Conservation (phyloP, 139 green algal genomes). For the Chlamydomonas sp. region DNA sequence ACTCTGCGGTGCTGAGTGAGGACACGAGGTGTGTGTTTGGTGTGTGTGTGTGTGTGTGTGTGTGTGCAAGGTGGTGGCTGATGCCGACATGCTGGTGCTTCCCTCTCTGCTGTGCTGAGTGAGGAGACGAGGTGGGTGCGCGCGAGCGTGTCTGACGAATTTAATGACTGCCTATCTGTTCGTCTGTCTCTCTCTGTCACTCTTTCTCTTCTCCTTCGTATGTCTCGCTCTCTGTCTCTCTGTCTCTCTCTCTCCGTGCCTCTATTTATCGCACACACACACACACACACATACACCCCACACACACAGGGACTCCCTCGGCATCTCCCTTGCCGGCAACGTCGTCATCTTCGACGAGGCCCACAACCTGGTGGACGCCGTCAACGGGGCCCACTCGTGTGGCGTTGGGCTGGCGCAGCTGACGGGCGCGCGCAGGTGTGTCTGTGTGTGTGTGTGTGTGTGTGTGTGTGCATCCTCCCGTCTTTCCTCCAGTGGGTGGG, state of each 20-base stretch:
- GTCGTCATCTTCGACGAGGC: constrained; percentile 95
- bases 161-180: constrained; percentile 76
- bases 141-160: not conserved
- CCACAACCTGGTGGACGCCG: constrained; percentile 87
- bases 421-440: constrained; percentile 5
- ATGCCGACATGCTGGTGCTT: constrained; percentile 82
- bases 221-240: too few species aligned
- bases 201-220: too few species aligned
- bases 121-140: not conserved
- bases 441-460: too few species aligned
- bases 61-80: constrained; percentile 29
- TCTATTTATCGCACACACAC: too few species aligned
- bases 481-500: too few species aligned
- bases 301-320: constrained; percentile 13
- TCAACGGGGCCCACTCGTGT: constrained; percentile 64
- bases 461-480: too few species aligned
- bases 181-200: constrained; percentile 71
- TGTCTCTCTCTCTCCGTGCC: too few species aligned
- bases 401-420: constrained; percentile 37
- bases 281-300: too few species aligned
- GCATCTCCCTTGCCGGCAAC: constrained; percentile 21
- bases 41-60: not conserved
- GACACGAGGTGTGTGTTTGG: constrained; percentile 5
- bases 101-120: constrained; percentile 51
- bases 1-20: constrained; percentile 34